A percentile compares a stretch with the other conserved stretches of the same genome.
Evolutionary conservation across 2,329 filamentous ascomycete genomes (phyloP).

Genomic region (Ceratocystis cubensis): DNA sequence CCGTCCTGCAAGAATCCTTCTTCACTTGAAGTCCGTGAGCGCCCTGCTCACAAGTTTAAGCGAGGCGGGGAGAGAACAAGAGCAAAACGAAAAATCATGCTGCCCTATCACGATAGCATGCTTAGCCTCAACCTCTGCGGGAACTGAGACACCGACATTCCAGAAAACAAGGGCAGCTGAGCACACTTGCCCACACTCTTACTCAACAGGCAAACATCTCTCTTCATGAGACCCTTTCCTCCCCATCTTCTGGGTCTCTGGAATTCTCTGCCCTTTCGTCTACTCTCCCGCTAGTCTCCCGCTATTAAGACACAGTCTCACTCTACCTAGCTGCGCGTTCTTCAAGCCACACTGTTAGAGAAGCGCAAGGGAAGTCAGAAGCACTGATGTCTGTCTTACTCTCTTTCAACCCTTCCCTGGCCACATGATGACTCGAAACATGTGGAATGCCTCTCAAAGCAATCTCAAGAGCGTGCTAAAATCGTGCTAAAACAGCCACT

Average conservation of each 20-base stretch:
- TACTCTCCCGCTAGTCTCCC: not conserved
- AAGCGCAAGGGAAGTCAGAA: not conserved
- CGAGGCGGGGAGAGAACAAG: constrained; percentile 1
- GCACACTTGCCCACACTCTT: not conserved
- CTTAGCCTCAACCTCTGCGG: not conserved
- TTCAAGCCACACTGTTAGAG: not conserved
- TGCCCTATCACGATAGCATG: constrained; percentile 6
- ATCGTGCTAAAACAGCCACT: not conserved
- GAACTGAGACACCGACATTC: constrained; percentile 7
- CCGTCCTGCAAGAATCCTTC: constrained; percentile 1
- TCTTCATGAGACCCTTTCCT: not conserved
- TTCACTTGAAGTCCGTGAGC: not conserved
- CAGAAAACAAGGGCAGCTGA: constrained; percentile 7
- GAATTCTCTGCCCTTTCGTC: not conserved
- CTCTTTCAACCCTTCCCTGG: not conserved
- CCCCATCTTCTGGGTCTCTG: not conserved
- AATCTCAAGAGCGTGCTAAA: not conserved
- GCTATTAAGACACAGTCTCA: not conserved
- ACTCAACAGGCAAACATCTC: too few species aligned
- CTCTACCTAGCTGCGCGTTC: not conserved
- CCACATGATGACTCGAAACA: constrained; percentile 9
- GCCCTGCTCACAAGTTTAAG: constrained; percentile 11
- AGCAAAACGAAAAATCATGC: not conserved
- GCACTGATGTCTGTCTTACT: not conserved
- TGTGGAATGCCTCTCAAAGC: not conserved